Conservation (phyloP, 2,329 filamentous ascomycete species). For the Colletotrichum eleusines region DNA sequence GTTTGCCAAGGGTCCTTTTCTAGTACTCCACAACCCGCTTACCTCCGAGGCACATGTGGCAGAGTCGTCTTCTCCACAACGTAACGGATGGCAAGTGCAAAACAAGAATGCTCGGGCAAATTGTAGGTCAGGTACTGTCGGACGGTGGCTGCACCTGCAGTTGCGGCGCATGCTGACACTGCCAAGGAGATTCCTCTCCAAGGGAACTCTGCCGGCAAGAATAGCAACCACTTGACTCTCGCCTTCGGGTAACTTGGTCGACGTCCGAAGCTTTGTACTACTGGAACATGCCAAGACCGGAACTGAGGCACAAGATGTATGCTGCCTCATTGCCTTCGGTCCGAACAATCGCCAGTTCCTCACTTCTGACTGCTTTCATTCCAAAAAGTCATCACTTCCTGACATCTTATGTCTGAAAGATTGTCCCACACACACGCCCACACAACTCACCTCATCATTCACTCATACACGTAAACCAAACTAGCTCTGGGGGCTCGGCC, state of each 20-base stretch:
- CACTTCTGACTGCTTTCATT: too few relatives aligned
- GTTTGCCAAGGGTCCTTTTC: too few relatives aligned
- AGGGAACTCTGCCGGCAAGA: background rate
- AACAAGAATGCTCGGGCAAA: background rate
- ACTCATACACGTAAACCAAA: too few relatives aligned
- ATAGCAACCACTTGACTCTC: background rate
- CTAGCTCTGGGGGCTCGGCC: background rate
- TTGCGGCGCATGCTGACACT: constrained; percentile 18
- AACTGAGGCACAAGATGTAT: constrained; percentile 8
- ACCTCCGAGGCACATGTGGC: background rate
- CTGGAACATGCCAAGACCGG: background rate
- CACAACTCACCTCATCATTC: too few relatives aligned
- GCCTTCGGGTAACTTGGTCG: background rate
- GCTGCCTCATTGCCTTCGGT: too few relatives aligned
- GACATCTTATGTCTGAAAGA: too few relatives aligned
- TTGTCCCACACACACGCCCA: too few relatives aligned
- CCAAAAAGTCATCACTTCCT: too few relatives aligned
- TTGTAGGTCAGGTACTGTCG: background rate
- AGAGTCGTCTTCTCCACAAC: background rate
- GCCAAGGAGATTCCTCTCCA: background rate
- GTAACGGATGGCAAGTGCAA: background rate
- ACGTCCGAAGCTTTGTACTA: background rate
- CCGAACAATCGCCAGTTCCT: too few relatives aligned
- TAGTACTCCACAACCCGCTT: background rate
- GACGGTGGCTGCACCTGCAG: constrained; percentile 1